These are phyloP conservation scores for Acer campestre DNA, from an alignment of 345 rosid species.

Conservation along the genomic window DNA sequence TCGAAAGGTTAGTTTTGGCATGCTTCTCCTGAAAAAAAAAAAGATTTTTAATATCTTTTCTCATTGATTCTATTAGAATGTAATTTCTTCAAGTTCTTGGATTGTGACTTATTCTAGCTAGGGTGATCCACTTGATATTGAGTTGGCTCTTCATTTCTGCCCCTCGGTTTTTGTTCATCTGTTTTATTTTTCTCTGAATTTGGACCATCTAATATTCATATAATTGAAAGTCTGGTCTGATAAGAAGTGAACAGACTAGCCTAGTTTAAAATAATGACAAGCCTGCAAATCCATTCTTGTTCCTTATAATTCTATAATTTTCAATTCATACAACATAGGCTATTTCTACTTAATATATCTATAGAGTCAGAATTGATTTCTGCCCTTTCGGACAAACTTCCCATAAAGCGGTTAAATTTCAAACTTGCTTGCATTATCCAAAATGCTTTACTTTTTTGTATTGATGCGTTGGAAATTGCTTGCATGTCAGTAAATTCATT, in stretches of 20 bases:
- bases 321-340: background rate
- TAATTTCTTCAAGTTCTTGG: too few relatives aligned
- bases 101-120: background rate
- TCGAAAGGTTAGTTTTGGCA: slow-evolving; percentile 56
- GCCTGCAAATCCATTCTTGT: background rate
- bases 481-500: too few relatives aligned
- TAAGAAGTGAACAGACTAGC: background rate
- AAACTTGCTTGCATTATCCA: too few relatives aligned
- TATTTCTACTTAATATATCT: too few relatives aligned
- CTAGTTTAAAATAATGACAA: background rate
- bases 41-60: background rate
- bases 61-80: background rate
- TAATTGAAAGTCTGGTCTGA: too few relatives aligned
- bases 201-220: background rate
- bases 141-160: too few relatives aligned
- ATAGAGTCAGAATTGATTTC: too few relatives aligned
- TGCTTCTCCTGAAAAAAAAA: background rate
- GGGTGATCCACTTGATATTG: background rate
- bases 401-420: too few relatives aligned
- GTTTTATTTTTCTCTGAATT: background rate
- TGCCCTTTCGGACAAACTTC: too few relatives aligned
- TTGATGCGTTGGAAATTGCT: too few relatives aligned
- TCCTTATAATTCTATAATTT: background rate
- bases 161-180: too few relatives aligned
- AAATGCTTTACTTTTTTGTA: too few relatives aligned